phyloP scores from a whole-genome alignment of 306 rosid species.

The barrel medic (Medicago truncatula) region MtrunA17r5.0-ANR NC_053043.1:42193501-42194000 shows the following conservation, averaged over 20 bases:
- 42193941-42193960: too few species aligned
- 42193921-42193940: conserved; percentile 41
- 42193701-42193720: conserved; percentile 88
- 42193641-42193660: conserved; percentile 71
- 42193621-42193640: conserved; percentile 86
- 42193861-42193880: conserved; percentile 85
- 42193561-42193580: conserved; percentile 66
- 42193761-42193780: conserved; percentile 73
- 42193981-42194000: neutral
- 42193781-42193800: conserved; percentile 84
- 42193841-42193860: conserved; percentile 91
- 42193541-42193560: conserved; percentile 71
- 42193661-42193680: conserved; percentile 40
- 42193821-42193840: conserved; percentile 70
- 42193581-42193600: conserved; percentile 65
- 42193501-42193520: conserved; percentile 50
- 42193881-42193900: conserved; percentile 79
- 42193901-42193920: conserved; percentile 72
- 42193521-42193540: conserved; percentile 74
- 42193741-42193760: conserved; percentile 77
- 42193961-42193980: neutral
- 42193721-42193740: conserved; percentile 72
- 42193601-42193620: conserved; percentile 67
- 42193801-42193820: conserved; percentile 74
- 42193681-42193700: conserved; percentile 71